These are phyloP conservation scores for Dujonia santamariae DNA, from an alignment of 1,139 yeast genomes.

Conservation along the genomic window DNA sequence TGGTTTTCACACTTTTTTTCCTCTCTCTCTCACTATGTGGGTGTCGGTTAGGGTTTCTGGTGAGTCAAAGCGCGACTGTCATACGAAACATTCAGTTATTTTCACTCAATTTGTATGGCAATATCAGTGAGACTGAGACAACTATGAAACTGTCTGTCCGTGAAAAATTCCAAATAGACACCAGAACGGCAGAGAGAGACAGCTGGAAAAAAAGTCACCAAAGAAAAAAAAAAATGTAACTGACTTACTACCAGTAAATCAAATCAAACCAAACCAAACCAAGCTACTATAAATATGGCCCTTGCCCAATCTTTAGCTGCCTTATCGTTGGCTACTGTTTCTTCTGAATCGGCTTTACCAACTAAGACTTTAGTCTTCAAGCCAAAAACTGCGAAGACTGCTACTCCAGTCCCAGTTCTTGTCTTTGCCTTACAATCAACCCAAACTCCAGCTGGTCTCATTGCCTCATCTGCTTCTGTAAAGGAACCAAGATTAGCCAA, in stretches of 20 bases:
- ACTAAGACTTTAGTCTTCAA: constrained; percentile 83
- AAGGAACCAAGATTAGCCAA: constrained; percentile 89
- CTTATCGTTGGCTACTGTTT: constrained; percentile 47
- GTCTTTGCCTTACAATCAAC: constrained; percentile 75
- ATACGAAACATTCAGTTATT: no score
- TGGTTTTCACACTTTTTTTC: background rate
- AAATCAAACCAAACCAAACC: no score
- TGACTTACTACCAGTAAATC: no score
- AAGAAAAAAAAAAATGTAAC: no score
- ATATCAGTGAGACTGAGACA: no score
- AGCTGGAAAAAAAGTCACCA: no score
- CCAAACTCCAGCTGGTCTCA: constrained; percentile 60
- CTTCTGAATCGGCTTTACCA: constrained; percentile 27
- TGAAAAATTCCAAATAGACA: no score
- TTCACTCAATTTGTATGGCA: no score
- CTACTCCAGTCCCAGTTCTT: constrained; percentile 77
- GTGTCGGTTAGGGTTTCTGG: no score
- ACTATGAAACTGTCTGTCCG: no score
- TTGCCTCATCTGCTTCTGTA: constrained; percentile 66
- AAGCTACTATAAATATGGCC: constrained; percentile 35
- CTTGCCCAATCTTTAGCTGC: constrained; percentile 59
- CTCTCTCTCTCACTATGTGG: background rate
- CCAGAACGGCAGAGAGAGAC: no score
- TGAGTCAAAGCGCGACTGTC: no score
- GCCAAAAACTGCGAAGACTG: constrained; percentile 86